These are phyloP conservation scores for Melaleuca alternifolia DNA, from an alignment of 345 rosid species.

Conservation along the genomic window DNA sequence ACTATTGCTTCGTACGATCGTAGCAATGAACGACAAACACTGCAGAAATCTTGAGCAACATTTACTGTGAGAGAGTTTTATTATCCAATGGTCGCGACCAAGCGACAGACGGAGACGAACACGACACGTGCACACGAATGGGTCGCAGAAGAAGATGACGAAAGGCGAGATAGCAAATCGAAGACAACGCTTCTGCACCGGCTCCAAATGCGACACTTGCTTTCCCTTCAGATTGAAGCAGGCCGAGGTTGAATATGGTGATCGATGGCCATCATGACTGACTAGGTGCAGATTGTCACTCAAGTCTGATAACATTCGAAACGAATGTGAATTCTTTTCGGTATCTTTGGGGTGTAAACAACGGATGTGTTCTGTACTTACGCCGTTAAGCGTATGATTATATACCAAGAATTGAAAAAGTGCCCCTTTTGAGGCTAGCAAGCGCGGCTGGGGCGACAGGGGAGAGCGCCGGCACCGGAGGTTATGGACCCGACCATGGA, in stretches of 20 bases:
- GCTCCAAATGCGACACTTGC: constrained; percentile 13
- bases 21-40: not conserved
- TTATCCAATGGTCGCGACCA: not conserved
- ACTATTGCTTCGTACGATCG: not conserved
- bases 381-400: not conserved
- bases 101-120: not conserved
- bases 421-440: constrained; percentile 30
- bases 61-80: not conserved
- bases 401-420: not conserved
- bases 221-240: constrained; percentile 24
- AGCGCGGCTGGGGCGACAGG: constrained; percentile 42
- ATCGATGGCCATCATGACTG: not conserved
- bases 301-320: not conserved
- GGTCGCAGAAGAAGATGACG: not conserved
- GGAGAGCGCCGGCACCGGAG: constrained; percentile 59
- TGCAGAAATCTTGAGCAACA: not conserved
- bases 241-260: constrained; percentile 60
- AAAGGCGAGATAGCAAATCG: not conserved
- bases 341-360: not conserved
- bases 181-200: constrained; percentile 75
- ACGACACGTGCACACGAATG: not conserved
- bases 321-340: constrained; percentile 10
- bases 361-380: not conserved
- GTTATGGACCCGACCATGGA: constrained; percentile 69
- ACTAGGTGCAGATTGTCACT: not conserved